Base-by-base conservation (phyloP, 1,284 basidiomycete species). In the Fistulinella staudtii region DNA sequence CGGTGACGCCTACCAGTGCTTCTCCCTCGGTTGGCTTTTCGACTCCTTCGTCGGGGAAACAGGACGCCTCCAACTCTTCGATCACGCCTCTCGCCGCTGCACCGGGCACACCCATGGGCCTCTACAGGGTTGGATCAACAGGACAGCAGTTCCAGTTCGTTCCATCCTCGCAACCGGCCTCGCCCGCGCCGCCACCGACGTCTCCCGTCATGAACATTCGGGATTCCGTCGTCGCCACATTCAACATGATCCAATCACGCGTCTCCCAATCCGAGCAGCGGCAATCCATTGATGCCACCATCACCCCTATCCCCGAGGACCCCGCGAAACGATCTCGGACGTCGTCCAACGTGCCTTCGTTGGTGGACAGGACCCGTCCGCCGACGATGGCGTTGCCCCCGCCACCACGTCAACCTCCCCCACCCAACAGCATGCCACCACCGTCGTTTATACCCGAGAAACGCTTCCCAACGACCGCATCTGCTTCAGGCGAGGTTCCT, bases 301-400 rank as follows among this genome's bases (percentile, higher is more conserved):
- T 34, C 6, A 79, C 80, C 2, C 69, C 74, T 1, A 64, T 66
- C 25, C 58, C 69, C 38, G 73, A 74, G 20, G 74, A 76, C 11
- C 54, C 53, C n/a, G 51, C 58, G 18, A 64, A 59, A 36, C 74
- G 84, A 18, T 72, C 79, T n/a, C 77, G 82, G 35, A 78, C 78
- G 17, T 68, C 75, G n/a, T 79, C 78, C 25, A 63, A 60, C 38
- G 58, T 71, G n/a, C 62, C 70, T 17, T 64, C 68, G 17, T 51
- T 65, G 13, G 73, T 87, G n/a, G 89, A 93, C 66, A 88, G 82
- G 66, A 77, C 85, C 11, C 79, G 80, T 43, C 89, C 91, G 13
- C 91, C 90, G 0, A 87, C 80, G 62, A 91, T 93, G 83, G 72
- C 80, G 45, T 70, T 93, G 6, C 90, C 90, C 2, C 91, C 90